Percentiles rank a stretch among this genome's conserved stretches.
Conservation (phyloP, 73 alveolate species). For the Paramecium biaurelia region DNA sequence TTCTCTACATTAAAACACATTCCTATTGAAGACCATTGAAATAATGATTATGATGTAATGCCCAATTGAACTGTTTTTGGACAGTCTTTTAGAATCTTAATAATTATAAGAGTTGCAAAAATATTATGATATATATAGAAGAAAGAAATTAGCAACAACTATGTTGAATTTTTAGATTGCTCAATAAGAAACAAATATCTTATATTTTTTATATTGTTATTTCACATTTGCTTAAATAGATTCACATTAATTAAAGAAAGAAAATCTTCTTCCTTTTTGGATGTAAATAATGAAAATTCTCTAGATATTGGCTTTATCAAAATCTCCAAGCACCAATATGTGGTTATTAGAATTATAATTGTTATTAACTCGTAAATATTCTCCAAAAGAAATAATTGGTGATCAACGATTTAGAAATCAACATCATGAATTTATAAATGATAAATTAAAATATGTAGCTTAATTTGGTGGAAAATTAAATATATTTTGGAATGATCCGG, state of each 20-base stretch:
- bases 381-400: slow-evolving; percentile 54
- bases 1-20: slow-evolving; percentile 34
- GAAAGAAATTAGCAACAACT: slow-evolving; percentile 26
- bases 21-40: slow-evolving; percentile 57
- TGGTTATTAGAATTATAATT: slow-evolving; percentile 55
- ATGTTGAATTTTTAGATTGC: slow-evolving; percentile 51
- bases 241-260: slow-evolving; percentile 31
- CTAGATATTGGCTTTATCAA: slow-evolving; percentile 20
- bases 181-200: slow-evolving; percentile 7
- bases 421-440: slow-evolving; percentile 62
- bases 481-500: slow-evolving; percentile 56
- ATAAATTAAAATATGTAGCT: slow-evolving; percentile 39
- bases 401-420: slow-evolving; percentile 54
- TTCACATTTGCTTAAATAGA: slow-evolving; percentile 47
- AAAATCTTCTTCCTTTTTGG: slow-evolving; percentile 49
- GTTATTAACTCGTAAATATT: slow-evolving; percentile 52
- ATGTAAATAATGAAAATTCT: slow-evolving; percentile 43
- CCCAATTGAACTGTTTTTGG: slow-evolving; percentile 54
- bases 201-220: slow-evolving; percentile 54
- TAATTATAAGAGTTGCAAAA: slow-evolving; percentile 16
- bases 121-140: slow-evolving; percentile 44
- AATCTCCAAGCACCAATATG: slow-evolving; percentile 51
- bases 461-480: slow-evolving; percentile 32
- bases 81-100: slow-evolving; percentile 27
- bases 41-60: slow-evolving; percentile 26